Percentiles rank a stretch among this genome's conserved stretches.
Evolutionary conservation across 106 monocot genomes (phyloP).

Genomic region (Acorus gramineus): DNA sequence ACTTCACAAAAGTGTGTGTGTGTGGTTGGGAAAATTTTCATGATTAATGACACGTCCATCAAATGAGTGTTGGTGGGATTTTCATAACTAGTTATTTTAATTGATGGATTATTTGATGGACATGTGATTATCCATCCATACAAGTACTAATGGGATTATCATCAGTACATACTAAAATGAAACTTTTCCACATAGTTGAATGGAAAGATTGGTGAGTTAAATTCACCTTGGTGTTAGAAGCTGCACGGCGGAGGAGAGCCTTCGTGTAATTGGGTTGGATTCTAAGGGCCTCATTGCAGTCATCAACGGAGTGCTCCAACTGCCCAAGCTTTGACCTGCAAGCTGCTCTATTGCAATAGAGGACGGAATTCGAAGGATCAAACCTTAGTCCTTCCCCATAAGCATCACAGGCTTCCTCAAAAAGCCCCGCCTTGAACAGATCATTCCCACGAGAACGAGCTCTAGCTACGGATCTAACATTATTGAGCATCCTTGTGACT

Average conservation of each 20-base stretch:
- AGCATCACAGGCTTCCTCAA: conserved; percentile 40
- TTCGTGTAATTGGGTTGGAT: conserved; percentile 50
- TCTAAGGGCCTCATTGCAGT: conserved; percentile 53
- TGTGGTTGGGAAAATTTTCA: too few relatives aligned
- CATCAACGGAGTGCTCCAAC: conserved; percentile 49
- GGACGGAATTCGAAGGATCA: conserved; percentile 50
- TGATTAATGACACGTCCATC: too few relatives aligned
- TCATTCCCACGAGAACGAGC: conserved; percentile 48
- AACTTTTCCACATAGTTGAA: background rate
- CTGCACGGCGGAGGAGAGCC: conserved; percentile 68
- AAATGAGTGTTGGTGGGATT: too few relatives aligned
- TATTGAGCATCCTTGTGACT: conserved; percentile 16
- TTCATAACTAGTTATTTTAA: too few relatives aligned
- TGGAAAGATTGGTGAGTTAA: background rate
- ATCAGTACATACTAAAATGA: background rate
- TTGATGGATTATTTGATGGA: too few relatives aligned
- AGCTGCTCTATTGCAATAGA: conserved; percentile 66
- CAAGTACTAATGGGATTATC: background rate
- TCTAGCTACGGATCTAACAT: conserved; percentile 29
- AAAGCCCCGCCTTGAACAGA: conserved; percentile 38
- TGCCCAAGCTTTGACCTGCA: conserved; percentile 59
- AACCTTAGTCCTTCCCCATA: conserved; percentile 54
- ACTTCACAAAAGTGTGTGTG: background rate
- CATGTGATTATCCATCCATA: too few relatives aligned
- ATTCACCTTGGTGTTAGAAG: conserved; percentile 64